Conservation (phyloP, 2,329 filamentous ascomycete species). For the Teratosphaeria destructans region DNA sequence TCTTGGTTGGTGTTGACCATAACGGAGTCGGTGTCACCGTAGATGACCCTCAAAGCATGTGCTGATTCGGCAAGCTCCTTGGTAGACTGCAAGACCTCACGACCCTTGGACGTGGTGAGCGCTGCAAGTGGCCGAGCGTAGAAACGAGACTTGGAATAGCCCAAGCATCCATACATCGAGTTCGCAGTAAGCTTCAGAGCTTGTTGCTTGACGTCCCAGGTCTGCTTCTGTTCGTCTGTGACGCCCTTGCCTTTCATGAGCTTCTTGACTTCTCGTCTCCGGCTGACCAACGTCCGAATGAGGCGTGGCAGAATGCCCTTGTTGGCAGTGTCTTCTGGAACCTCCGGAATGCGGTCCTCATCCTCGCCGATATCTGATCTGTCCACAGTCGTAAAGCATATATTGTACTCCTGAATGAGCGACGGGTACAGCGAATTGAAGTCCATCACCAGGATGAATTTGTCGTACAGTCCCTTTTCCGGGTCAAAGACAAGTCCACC, state of each 20-base stretch:
- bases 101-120: conserved; percentile 92
- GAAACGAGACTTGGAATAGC: conserved; percentile 93
- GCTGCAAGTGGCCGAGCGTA: conserved; percentile 91
- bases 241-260: conserved; percentile 92
- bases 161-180: conserved; percentile 98
- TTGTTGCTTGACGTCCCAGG: conserved; percentile 97
- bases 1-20: conserved; percentile 99
- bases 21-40: conserved; percentile 97
- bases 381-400: conserved; percentile 97
- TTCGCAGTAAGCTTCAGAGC: conserved; percentile 96
- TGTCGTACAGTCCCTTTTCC: conserved; percentile 94
- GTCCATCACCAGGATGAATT: conserved; percentile 98
- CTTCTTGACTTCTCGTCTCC: conserved; percentile 84
- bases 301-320: conserved; percentile 81
- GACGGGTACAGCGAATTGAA: conserved; percentile 98
- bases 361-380: conserved; percentile 62
- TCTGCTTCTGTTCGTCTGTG: conserved; percentile 73
- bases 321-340: conserved; percentile 60
- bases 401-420: conserved; percentile 99
- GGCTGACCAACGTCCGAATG: conserved; percentile 81
- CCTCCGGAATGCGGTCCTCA: conserved; percentile 80
- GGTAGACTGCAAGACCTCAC: conserved; percentile 91
- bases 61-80: conserved; percentile 91
- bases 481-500: conserved; percentile 97
- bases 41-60: conserved; percentile 79